Conservation (phyloP, 1,284 basidiomycete genomes). For the Malassezia pachydermatis region DNA sequence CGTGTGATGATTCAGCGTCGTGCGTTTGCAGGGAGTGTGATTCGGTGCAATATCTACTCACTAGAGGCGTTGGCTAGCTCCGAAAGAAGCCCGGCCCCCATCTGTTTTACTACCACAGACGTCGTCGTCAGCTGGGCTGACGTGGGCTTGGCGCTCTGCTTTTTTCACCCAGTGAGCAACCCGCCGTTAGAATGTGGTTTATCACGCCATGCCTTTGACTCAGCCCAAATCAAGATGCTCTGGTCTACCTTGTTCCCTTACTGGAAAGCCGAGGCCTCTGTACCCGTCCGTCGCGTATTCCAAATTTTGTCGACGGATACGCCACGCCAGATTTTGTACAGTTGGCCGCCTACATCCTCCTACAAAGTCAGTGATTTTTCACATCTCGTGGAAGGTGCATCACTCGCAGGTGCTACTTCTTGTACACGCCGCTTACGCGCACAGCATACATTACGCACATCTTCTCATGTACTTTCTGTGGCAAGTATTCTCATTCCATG, state of each 20-base stretch:
- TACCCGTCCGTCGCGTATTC: constrained; percentile 55
- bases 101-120: constrained; percentile 70
- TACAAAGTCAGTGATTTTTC: constrained; percentile 73
- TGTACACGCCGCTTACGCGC: constrained; percentile 85
- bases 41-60: constrained; percentile 57
- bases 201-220: constrained; percentile 31
- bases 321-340: constrained; percentile 60
- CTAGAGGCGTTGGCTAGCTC: constrained; percentile 50
- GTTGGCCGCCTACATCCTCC: constrained; percentile 70
- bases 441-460: constrained; percentile 59
- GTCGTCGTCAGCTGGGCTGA: constrained; percentile 90
- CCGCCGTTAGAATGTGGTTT: constrained; percentile 61
- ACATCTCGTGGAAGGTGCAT: constrained; percentile 58
- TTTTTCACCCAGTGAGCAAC: constrained; percentile 68
- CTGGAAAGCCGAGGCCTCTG: not conserved
- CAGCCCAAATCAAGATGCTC: not conserved
- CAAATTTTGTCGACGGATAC: constrained; percentile 61
- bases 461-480: constrained; percentile 57
- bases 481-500: constrained; percentile 88
- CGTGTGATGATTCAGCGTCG: constrained; percentile 65
- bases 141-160: constrained; percentile 79
- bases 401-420: constrained; percentile 63
- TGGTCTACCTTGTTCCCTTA: not conserved
- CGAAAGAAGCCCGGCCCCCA: constrained; percentile 55
- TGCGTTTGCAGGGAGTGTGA: constrained; percentile 81